Evolutionary conservation across 2,329 filamentous ascomycete species (phyloP), one percentile per base, ranked within the genome.

Genomic region (Epichloe scottii): DNA sequence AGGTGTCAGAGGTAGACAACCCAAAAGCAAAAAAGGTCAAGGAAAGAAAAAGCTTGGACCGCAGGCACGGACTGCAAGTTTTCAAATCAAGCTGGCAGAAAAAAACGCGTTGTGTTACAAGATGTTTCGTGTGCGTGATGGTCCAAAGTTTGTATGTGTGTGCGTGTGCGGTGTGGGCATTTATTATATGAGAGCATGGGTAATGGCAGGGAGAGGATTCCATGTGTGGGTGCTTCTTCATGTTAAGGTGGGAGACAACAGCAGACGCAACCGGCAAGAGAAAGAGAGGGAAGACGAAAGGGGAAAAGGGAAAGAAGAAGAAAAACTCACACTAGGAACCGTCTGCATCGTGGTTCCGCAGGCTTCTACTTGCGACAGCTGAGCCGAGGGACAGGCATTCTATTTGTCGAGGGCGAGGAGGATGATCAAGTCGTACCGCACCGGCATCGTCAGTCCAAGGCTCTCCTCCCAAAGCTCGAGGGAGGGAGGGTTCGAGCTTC

Each of bases 341-440:
- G 74, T 70, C 71, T 77, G 74, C 74, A 77, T 77, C 62, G 63
- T 73, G 39, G 40, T 66, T 66, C 66, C 61, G 65, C 62, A 62
- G 63, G 63, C 61, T 59, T 61, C 65, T 66, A 65, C 64, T 67
- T 66, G 62, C 59, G 64, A 62, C 60, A 60, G 60, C 59, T 64
- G 60, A 62, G 61, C 61, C 62, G 61, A 63, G 57, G 61, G 56
- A 56, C 60, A 55, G 59, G 66, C 67, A 68, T 65, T 58, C 63
- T 66, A 65, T 59, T 57, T 60, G 59, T 57, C 57, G 55, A 57
- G 55, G 42, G 41, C 52, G 54, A 59, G 50, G 58, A 50, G 26
- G 34, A 46, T 34, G 47, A 42, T 21, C 26, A 35, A 48, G 43
- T 50, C 26, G 48, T 46, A 42, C 26, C 42, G 46, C 50, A 38